Base-by-base conservation (phyloP, 1,284 basidiomycete genomes). In the Singerocomus rubriflavus region DNA sequence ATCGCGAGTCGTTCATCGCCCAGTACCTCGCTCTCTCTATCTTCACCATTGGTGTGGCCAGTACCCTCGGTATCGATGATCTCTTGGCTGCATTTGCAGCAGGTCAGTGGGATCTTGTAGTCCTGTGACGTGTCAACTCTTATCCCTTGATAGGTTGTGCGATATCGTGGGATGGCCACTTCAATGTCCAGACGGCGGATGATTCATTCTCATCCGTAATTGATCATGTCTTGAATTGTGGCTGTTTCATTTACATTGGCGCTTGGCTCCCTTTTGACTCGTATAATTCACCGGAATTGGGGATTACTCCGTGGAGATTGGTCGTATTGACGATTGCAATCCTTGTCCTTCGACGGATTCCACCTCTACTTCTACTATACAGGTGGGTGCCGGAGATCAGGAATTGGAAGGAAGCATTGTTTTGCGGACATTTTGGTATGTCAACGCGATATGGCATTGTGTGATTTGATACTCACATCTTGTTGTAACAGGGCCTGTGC, bases 121-220 rank as follows among this genome's bases (percentile, higher is more conserved):
- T 38, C 32, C 5, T 38, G 11, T 36, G 6, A 14, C 12, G 14
- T 16, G 10, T 35, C 16, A 6, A 17, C 17, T 33, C 53, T 51
- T 34, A 53, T n/a, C 21, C 7, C 6, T 43, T 6, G 29, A 43
- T 41, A 88, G 86, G 86, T 2, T 85, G 80, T 49, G 92, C 94
- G 0, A 88, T 97, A 58, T 92, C 93, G 2, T 98, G 94, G 95
- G 93, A 98, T 63, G 89, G 92, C 34, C 81, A 93, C 65, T 97
- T 96, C 72, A 91, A 91, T 63, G 74, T 76, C 38, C 87, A 93
- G 50, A 93, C 84, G 4, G 90, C 94, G 67, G 82, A 86, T 58
- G 86, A 91, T 52, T 78, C 85, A 33, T 98, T 98, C 66, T 87
- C 91, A 21, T 87, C 90, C 38, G 90, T 97, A 46, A 86, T 98